phyloP scores from a whole-genome alignment of 768 basidiomycete species.

The Hericium alpestre region DNA sequence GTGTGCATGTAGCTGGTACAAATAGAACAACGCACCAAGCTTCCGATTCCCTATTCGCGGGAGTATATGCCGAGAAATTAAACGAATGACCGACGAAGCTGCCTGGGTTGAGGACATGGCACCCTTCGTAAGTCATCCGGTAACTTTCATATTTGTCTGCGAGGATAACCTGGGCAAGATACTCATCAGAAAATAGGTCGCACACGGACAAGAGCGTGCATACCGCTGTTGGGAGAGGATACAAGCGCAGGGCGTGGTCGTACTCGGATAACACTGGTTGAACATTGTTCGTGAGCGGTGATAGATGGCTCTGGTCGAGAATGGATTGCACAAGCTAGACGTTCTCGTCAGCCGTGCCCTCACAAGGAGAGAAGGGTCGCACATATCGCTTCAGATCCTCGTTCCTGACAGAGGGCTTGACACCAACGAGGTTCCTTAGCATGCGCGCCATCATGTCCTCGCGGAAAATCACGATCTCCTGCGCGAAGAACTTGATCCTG shows the following conservation, averaged over 20 bases:
- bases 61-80: constrained; percentile 85
- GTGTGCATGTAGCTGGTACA: too few species aligned
- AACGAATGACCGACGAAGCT: constrained; percentile 77
- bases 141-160: constrained; percentile 96
- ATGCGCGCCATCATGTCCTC: constrained; percentile 91
- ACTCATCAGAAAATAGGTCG: constrained; percentile 5
- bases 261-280: constrained; percentile 84
- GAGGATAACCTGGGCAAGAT: constrained; percentile 56
- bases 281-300: constrained; percentile 72
- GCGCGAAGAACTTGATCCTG: constrained; percentile 87
- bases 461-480: constrained; percentile 89
- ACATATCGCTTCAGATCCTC: constrained; percentile 86
- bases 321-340: constrained; percentile 88
- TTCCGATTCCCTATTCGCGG: constrained; percentile 75
- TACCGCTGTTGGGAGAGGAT: constrained; percentile 89
- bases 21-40: constrained; percentile 45
- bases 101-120: constrained; percentile 98
- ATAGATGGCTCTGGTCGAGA: constrained; percentile 90
- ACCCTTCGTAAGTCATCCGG: constrained; percentile 93
- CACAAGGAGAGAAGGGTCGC: constrained; percentile 21
- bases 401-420: constrained; percentile 70
- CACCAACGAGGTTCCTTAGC: constrained; percentile 82
- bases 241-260: constrained; percentile 85
- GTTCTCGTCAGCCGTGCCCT: neutral
- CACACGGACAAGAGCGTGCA: constrained; percentile 17